Evolutionary conservation across 2,329 filamentous ascomycete genomes (phyloP).

Genomic region (Grosmannia serpens): DNA sequence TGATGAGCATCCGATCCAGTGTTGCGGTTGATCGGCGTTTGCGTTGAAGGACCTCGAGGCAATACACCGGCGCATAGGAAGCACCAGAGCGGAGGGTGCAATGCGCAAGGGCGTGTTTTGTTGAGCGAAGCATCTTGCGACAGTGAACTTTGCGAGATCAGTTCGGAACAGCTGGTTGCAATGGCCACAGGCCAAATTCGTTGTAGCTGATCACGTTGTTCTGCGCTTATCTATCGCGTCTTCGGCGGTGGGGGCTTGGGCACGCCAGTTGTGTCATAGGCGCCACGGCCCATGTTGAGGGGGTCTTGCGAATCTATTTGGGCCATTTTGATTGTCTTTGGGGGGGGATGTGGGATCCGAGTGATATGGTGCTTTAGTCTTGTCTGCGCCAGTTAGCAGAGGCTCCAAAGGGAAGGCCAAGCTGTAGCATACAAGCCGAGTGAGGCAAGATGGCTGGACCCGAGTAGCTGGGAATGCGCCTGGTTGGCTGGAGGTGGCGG

Average conservation of each 20-base stretch:
- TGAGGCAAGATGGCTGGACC: too few relatives aligned
- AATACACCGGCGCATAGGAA: too few relatives aligned
- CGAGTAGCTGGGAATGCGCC: background rate
- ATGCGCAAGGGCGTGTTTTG: background rate
- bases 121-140: background rate
- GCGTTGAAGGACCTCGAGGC: background rate
- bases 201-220: background rate
- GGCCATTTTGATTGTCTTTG: slow-evolving; percentile 19
- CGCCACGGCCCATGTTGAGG: slow-evolving; percentile 24
- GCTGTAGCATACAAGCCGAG: too few relatives aligned
- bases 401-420: background rate
- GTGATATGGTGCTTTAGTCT: background rate
- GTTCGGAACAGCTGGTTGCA: background rate
- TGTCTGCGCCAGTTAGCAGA: background rate
- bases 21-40: background rate
- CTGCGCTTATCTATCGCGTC: slow-evolving; percentile 15
- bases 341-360: background rate
- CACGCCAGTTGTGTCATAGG: slow-evolving; percentile 26
- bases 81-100: background rate
- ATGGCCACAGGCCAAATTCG: background rate
- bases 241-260: slow-evolving; percentile 25
- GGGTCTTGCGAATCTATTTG: slow-evolving; percentile 17
- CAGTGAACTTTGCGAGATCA: background rate
- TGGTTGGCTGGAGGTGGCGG: background rate
- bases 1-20: background rate